phyloP scores from a whole-genome alignment of 2,329 filamentous ascomycete genomes.

The Sporothrix sp. region DNA sequence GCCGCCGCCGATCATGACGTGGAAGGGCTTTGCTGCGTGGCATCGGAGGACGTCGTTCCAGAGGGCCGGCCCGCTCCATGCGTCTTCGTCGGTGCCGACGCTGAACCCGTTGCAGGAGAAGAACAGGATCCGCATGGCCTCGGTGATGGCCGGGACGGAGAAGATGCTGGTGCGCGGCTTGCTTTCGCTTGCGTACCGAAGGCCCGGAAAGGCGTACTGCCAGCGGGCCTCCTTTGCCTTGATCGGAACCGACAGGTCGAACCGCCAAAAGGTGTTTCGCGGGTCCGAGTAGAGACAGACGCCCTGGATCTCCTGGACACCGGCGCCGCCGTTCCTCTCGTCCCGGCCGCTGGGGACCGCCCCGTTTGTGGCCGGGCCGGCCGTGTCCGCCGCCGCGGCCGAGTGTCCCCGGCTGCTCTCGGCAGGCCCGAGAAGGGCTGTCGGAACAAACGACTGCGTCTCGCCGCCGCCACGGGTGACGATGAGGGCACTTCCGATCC shows the following conservation, averaged over 20 bases:
- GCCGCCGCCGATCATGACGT: conserved; percentile 92
- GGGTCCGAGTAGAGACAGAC: conserved; percentile 55
- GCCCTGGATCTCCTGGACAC: conserved; percentile 36
- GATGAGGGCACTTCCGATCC: conserved; percentile 79
- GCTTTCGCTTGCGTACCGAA: conserved; percentile 43
- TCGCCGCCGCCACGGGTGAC: conserved; percentile 65
- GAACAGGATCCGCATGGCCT: conserved; percentile 98
- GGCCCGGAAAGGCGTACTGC: conserved; percentile 63
- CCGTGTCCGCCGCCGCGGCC: conserved; percentile 21
- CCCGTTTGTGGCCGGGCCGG: conserved; percentile 20
- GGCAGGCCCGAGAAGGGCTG: conserved; percentile 40
- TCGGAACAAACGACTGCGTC: conserved; percentile 47
- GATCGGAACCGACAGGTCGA: conserved; percentile 72
- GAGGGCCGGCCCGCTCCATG: conserved; percentile 81
- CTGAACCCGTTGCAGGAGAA: conserved; percentile 97
- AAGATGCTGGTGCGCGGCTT: conserved; percentile 59
- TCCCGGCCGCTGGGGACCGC: conserved; percentile 29
- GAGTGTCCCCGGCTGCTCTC: conserved; percentile 19
- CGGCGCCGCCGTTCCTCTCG: background rate
- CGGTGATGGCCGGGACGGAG: conserved; percentile 69
- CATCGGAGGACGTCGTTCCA: conserved; percentile 89
- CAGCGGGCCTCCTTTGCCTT: conserved; percentile 60
- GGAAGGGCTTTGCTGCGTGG: conserved; percentile 73
- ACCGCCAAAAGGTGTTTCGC: conserved; percentile 83
- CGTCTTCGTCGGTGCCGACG: conserved; percentile 71